These are phyloP conservation scores for Annulohypoxylon maeteangense DNA, from an alignment of 495 filamentous ascomycete species.

Conservation along the genomic window DNA sequence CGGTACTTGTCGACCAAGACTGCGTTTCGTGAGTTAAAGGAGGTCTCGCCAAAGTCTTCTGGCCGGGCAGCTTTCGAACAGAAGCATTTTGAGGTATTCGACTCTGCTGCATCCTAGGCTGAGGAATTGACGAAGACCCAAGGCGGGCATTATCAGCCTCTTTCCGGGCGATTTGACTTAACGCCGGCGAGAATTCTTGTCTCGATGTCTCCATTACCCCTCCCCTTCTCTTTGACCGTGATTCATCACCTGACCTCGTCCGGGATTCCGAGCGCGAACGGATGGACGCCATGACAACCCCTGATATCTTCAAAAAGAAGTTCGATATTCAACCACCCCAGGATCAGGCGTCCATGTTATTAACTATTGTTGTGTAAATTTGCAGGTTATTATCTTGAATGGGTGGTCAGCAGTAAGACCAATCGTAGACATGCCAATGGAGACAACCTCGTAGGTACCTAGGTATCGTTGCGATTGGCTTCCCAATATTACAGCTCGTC, in stretches of 20 bases:
- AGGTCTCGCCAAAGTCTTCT: slow-evolving; percentile 29
- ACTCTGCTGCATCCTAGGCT: slow-evolving; percentile 46
- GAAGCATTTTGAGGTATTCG: slow-evolving; percentile 51
- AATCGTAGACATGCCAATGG: slow-evolving; percentile 10
- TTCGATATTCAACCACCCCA: slow-evolving; percentile 21
- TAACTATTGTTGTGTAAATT: slow-evolving; percentile 5
- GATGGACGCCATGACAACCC: slow-evolving; percentile 39
- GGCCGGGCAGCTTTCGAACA: slow-evolving; percentile 35
- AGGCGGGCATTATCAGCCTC: slow-evolving; percentile 39
- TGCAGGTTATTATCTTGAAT: slow-evolving; percentile 6
- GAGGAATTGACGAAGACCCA: slow-evolving; percentile 45
- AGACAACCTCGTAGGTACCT: slow-evolving; percentile 19
- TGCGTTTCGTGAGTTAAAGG: slow-evolving; percentile 48
- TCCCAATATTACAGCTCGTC: slow-evolving; percentile 26
- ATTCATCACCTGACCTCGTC: slow-evolving; percentile 27
- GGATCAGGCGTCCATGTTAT: slow-evolving; percentile 36
- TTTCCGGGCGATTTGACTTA: slow-evolving; percentile 40
- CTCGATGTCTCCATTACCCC: slow-evolving; percentile 32
- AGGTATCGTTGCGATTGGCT: slow-evolving; percentile 24
- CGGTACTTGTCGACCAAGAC: slow-evolving; percentile 42
- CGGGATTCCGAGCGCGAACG: slow-evolving; percentile 31
- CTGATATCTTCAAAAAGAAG: slow-evolving; percentile 17
- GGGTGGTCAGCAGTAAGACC: slow-evolving; percentile 32
- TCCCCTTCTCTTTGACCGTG: slow-evolving; percentile 30
- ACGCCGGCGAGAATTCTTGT: slow-evolving; percentile 25